These are phyloP conservation scores for Fusarium anthophilum DNA, from an alignment of 2,329 filamentous ascomycete genomes.

Conservation along the genomic window DNA sequence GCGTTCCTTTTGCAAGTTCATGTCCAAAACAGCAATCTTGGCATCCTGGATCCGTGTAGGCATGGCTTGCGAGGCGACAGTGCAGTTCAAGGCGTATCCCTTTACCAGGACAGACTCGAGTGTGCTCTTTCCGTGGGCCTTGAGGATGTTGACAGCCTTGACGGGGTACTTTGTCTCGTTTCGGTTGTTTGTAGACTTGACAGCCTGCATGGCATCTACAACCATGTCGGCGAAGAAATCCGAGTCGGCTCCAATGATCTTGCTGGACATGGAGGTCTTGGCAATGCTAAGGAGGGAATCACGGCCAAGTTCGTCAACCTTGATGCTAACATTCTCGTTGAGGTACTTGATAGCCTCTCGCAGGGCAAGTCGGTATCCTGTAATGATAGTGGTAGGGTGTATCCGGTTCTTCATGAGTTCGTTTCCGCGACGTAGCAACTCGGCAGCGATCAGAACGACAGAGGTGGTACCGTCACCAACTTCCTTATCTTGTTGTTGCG, in stretches of 20 bases:
- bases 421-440: constrained; percentile 92
- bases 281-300: constrained; percentile 95
- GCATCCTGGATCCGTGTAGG: constrained; percentile 90
- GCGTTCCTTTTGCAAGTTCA: constrained; percentile 98
- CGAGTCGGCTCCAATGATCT: constrained; percentile 95
- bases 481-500: constrained; percentile 98
- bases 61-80: constrained; percentile 98
- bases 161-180: constrained; percentile 96
- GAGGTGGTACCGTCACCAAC: constrained; percentile 98
- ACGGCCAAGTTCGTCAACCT: constrained; percentile 89
- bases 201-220: constrained; percentile 91
- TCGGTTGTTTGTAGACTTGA: constrained; percentile 91
- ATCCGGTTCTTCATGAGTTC: constrained; percentile 99
- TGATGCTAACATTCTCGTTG: constrained; percentile 97
- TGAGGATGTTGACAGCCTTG: constrained; percentile 98
- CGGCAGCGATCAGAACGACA: constrained; percentile 95
- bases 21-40: constrained; percentile 96
- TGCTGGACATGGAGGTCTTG: constrained; percentile 99
- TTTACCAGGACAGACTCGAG: constrained; percentile 91
- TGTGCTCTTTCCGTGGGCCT: constrained; percentile 94
- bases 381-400: constrained; percentile 99
- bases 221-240: constrained; percentile 98
- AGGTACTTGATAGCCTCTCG: constrained; percentile 98
- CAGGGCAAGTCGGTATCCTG: constrained; percentile 93
- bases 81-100: constrained; percentile 98